Evolutionary conservation across 805 yeast species (phyloP).

Genomic region (Jamesozyma spencerorum): DNA sequence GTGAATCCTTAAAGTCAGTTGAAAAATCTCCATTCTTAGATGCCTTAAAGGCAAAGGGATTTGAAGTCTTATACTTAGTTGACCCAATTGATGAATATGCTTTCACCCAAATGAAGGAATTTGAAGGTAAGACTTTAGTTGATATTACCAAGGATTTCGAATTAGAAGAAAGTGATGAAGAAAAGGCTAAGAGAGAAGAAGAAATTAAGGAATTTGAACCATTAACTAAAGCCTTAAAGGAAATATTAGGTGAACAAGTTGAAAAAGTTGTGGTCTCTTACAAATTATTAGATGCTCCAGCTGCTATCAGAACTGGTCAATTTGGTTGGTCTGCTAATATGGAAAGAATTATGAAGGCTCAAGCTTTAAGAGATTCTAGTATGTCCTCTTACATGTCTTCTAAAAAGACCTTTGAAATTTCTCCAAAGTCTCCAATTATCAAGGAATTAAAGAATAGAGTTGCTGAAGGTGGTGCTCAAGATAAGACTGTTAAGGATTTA

Average conservation of each 20-base stretch:
- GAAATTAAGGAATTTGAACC: slow-evolving; percentile 88
- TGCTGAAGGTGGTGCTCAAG: slow-evolving; percentile 94
- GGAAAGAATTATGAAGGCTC: slow-evolving; percentile 99
- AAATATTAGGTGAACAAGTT: slow-evolving; percentile 94
- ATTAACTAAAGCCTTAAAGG: slow-evolving; percentile 92
- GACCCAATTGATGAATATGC: slow-evolving; percentile 99
- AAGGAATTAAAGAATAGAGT: slow-evolving; percentile 94
- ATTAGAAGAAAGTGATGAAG: slow-evolving; percentile 97
- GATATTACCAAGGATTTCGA: slow-evolving; percentile 99
- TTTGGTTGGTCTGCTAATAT: slow-evolving; percentile 99
- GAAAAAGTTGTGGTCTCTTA: slow-evolving; percentile 98
- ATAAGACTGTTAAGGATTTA: slow-evolving; percentile 95
- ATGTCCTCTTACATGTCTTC: slow-evolving; percentile 99
- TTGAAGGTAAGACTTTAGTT: slow-evolving; percentile 97
- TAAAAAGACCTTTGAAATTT: slow-evolving; percentile 97
- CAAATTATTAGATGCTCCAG: slow-evolving; percentile 96
- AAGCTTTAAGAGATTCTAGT: slow-evolving; percentile 96
- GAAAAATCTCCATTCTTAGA: slow-evolving; percentile 99
- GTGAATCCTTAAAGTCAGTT: slow-evolving; percentile 95
- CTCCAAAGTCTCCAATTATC: slow-evolving; percentile 93
- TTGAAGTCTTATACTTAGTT: slow-evolving; percentile 93
- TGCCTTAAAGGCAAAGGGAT: slow-evolving; percentile 95
- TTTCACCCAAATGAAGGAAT: slow-evolving; percentile 98
- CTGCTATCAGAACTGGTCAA: slow-evolving; percentile 99
- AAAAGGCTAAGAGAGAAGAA: slow-evolving; percentile 87